A percentile compares a stretch with the other conserved stretches of the same genome.
phyloP scores from a whole-genome alignment of 768 basidiomycete genomes.

The Rhizopogon vesiculosus region DNA sequence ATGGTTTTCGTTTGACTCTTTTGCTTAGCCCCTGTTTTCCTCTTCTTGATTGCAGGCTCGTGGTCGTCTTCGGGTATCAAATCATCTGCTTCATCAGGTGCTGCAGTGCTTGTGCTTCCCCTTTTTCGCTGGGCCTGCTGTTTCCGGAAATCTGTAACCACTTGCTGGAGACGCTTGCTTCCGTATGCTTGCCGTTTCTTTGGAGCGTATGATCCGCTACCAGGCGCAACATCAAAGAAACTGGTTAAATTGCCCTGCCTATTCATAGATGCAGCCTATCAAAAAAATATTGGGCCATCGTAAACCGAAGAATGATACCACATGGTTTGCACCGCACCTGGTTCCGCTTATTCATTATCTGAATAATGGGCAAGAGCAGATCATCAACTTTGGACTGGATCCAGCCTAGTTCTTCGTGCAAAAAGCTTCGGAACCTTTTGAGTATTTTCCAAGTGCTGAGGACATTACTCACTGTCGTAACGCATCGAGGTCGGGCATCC shows the following conservation, averaged over 20 bases:
- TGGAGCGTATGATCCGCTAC: slow-evolving; percentile 69
- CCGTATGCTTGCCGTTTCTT: slow-evolving; percentile 77
- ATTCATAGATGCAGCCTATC: slow-evolving; percentile 58
- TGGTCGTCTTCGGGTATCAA: slow-evolving; percentile 21
- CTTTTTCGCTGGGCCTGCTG: slow-evolving; percentile 21
- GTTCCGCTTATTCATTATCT: slow-evolving; percentile 76
- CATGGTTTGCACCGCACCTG: slow-evolving; percentile 42
- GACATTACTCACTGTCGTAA: slow-evolving; percentile 61
- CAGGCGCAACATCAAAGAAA: slow-evolving; percentile 69
- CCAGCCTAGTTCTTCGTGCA: slow-evolving; percentile 82
- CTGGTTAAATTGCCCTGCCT: slow-evolving; percentile 72
- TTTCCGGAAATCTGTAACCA: slow-evolving; percentile 77
- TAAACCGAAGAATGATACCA: not conserved
- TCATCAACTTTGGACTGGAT: slow-evolving; percentile 80
- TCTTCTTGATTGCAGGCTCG: slow-evolving; percentile 27
- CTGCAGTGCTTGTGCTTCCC: slow-evolving; percentile 10
- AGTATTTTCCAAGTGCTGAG: slow-evolving; percentile 9
- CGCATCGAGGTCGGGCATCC: slow-evolving; percentile 91
- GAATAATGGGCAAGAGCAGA: slow-evolving; percentile 86
- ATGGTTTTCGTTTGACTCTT: slow-evolving; percentile 5
- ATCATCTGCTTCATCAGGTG: slow-evolving; percentile 16
- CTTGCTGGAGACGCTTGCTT: slow-evolving; percentile 83
- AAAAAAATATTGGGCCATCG: slow-evolving; percentile 2
- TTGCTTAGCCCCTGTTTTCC: slow-evolving; percentile 15
- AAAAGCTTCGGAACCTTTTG: slow-evolving; percentile 42